Percentiles rank a stretch among this genome's conserved stretches.
Evolutionary conservation across 1,139 yeast genomes (phyloP).

Genomic region (Geotrichum klebahnii): DNA sequence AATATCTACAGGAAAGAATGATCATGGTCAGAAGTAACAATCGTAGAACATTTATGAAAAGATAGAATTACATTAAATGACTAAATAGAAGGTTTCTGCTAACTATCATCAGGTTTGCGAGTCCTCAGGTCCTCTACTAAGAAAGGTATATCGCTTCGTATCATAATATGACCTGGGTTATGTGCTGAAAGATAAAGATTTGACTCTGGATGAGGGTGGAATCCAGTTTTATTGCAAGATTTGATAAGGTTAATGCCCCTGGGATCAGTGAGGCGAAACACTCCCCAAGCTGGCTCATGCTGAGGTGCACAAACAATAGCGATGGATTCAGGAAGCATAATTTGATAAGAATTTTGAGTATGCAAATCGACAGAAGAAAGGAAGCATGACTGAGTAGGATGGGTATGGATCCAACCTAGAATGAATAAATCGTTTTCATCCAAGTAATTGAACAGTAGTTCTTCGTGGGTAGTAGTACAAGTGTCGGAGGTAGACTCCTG

Average conservation of each 20-base stretch:
- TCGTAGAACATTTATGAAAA: too few species aligned
- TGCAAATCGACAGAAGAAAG: slow-evolving; percentile 59
- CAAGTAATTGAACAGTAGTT: slow-evolving; percentile 49
- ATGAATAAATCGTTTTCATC: slow-evolving; percentile 53
- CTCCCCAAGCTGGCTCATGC: slow-evolving; percentile 48
- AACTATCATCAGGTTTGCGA: background rate
- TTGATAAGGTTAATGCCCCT: slow-evolving; percentile 54
- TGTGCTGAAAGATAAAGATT: slow-evolving; percentile 48
- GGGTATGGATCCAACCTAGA: slow-evolving; percentile 67
- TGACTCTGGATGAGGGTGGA: slow-evolving; percentile 55
- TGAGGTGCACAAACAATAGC: slow-evolving; percentile 60
- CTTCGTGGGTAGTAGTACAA: slow-evolving; percentile 56
- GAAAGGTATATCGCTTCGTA: slow-evolving; percentile 46
- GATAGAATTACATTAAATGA: too few species aligned
- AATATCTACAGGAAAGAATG: too few species aligned
- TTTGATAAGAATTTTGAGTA: slow-evolving; percentile 59
- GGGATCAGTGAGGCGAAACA: slow-evolving; percentile 57
- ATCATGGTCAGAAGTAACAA: too few species aligned
- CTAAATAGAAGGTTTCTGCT: background rate
- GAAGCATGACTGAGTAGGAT: slow-evolving; percentile 63
- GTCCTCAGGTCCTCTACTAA: slow-evolving; percentile 45
- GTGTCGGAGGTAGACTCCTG: slow-evolving; percentile 58
- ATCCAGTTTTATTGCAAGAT: slow-evolving; percentile 43
- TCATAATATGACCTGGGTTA: slow-evolving; percentile 49
- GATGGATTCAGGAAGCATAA: slow-evolving; percentile 63